Evolutionary conservation across 2,329 filamentous ascomycete species (phyloP).

Genomic region (Nothomitra cinnamomea): DNA sequence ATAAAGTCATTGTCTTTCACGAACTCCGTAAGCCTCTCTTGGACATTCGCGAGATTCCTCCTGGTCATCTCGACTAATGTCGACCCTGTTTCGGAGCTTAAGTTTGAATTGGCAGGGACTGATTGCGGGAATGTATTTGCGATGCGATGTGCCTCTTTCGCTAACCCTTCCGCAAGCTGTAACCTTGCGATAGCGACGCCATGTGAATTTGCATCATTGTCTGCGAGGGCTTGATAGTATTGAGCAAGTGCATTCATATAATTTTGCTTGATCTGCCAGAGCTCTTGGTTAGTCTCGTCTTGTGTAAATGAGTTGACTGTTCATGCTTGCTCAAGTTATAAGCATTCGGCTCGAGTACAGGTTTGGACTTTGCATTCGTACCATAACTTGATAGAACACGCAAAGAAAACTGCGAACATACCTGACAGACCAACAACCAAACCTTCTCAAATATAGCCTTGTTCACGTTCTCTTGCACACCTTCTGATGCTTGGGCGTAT

Average conservation of each 20-base stretch:
- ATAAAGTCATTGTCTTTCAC: conserved; percentile 96
- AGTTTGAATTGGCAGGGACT: conserved; percentile 64
- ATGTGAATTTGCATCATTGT: conserved; percentile 76
- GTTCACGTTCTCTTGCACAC: conserved; percentile 79
- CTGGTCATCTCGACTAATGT: conserved; percentile 68
- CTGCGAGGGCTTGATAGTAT: conserved; percentile 82
- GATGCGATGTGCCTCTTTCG: conserved; percentile 59
- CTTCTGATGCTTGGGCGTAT: conserved; percentile 76
- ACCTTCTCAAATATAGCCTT: conserved; percentile 88
- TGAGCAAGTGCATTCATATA: conserved; percentile 76
- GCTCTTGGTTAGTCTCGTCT: not conserved
- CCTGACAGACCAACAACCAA: conserved; percentile 71
- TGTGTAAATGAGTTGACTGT: not conserved
- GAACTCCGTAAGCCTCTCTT: conserved; percentile 61
- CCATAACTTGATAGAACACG: conserved; percentile 5
- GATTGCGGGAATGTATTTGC: conserved; percentile 68
- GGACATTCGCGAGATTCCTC: conserved; percentile 61
- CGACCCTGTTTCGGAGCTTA: conserved; percentile 60
- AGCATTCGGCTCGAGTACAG: not conserved
- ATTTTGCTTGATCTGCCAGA: conserved; percentile 51
- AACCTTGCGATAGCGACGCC: conserved; percentile 72
- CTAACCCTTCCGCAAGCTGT: conserved; percentile 60
- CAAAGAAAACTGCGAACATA: conserved; percentile 24
- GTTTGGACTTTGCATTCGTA: not conserved
- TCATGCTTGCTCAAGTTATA: not conserved